These are phyloP conservation scores for Daedaleopsis sinensis DNA, from an alignment of 768 basidiomycete species.

Conservation along the genomic window DNA sequence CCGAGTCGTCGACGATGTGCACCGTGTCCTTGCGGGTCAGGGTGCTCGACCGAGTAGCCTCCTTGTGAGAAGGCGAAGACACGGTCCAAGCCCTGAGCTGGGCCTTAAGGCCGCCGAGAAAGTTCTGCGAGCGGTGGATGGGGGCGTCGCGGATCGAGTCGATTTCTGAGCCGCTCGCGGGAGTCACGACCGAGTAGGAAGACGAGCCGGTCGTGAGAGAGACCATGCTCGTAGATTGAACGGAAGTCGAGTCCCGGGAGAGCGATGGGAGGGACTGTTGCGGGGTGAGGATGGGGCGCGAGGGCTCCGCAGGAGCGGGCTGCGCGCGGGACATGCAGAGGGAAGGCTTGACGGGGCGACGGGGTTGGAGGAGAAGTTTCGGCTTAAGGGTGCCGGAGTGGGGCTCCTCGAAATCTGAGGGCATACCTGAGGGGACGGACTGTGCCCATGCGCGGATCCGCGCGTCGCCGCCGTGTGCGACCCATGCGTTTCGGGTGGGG, in stretches of 20 bases:
- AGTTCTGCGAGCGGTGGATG: conserved; percentile 9
- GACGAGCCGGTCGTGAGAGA: conserved; percentile 56
- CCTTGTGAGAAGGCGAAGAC: conserved; percentile 8
- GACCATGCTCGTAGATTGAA: conserved; percentile 32
- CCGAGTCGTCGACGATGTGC: conserved; percentile 4
- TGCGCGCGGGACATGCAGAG: conserved; percentile 51
- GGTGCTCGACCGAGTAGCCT: conserved; percentile 12
- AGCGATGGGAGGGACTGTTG: conserved; percentile 28
- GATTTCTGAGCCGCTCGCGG: conserved; percentile 20
- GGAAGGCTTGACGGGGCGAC: conserved; percentile 17
- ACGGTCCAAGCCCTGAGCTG: conserved; percentile 19
- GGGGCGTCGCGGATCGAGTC: conserved; percentile 12
- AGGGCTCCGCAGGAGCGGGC: conserved; percentile 22
- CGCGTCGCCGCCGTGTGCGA: conserved; percentile 39
- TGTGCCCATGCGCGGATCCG: conserved; percentile 48
- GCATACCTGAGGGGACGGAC: conserved; percentile 30
- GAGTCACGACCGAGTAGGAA: conserved; percentile 32
- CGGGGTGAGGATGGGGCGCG: conserved; percentile 26
- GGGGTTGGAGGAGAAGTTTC: conserved; percentile 17
- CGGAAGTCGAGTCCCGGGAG: conserved; percentile 17
- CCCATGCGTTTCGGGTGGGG: conserved; percentile 31
- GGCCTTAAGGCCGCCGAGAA: conserved; percentile 21
- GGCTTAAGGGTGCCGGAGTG: conserved; percentile 9
- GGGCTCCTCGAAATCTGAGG: conserved; percentile 8
- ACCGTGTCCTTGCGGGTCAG: conserved; percentile 8